Conservation (phyloP, 192 early-diverging fungal genomes). For the Chytriomyces hyalinus region DNA sequence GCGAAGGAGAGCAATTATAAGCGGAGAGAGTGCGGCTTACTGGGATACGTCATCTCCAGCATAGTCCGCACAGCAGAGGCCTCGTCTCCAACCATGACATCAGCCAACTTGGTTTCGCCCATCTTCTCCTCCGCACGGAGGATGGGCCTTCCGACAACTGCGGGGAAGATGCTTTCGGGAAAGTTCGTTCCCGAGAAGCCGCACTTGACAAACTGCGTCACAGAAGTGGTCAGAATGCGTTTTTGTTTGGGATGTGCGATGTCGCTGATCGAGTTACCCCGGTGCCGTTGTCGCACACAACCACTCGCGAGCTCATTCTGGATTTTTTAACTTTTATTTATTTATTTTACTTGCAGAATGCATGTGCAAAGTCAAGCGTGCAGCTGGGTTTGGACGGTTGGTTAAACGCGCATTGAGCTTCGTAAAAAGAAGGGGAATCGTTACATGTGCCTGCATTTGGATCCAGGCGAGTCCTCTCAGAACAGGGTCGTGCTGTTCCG, state of each 20-base stretch:
- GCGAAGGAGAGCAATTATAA: too few species aligned
- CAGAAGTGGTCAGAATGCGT: neutral
- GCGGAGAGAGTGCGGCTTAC: too few species aligned
- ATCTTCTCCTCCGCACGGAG: conserved; percentile 91
- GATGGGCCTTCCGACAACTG: conserved; percentile 96
- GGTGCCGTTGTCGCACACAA: conserved; percentile 67
- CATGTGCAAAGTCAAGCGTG: neutral
- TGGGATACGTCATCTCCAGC: conserved; percentile 96
- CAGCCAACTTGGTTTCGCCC: conserved; percentile 80
- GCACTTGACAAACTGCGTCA: conserved; percentile 89
- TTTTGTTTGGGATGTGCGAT: too few species aligned
- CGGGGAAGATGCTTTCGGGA: conserved; percentile 92
- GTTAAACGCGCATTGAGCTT: too few species aligned
- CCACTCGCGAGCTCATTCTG: conserved; percentile 44
- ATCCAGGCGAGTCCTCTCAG: conserved; percentile 36
- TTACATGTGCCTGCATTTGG: conserved; percentile 35
- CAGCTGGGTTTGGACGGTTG: neutral
- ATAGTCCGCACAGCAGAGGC: conserved; percentile 84
- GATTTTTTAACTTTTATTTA: neutral
- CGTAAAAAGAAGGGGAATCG: too few species aligned
- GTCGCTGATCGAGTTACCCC: conserved; percentile 40
- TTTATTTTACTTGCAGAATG: neutral
- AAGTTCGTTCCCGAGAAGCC: conserved; percentile 97
- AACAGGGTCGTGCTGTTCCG: conserved; percentile 3
- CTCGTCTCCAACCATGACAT: conserved; percentile 99